These are phyloP conservation scores for Camelina sativa DNA, from an alignment of 345 rosid genomes.

Conservation along the genomic window DNA sequence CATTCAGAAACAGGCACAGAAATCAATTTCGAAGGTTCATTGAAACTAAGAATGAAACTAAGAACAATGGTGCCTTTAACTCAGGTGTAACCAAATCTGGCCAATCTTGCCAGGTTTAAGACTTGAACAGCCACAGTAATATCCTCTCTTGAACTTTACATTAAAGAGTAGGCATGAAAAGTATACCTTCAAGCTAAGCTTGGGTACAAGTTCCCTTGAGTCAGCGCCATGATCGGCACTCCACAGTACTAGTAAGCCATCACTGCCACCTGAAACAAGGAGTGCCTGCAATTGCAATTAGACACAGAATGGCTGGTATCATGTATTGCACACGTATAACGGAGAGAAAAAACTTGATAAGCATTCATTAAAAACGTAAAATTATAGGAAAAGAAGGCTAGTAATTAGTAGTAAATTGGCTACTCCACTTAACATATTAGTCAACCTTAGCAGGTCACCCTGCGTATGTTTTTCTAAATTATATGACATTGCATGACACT, in stretches of 20 bases:
- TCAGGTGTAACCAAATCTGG: conserved; percentile 15
- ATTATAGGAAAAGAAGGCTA: not conserved
- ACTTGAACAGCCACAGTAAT: conserved; percentile 15
- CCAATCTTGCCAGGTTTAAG: conserved; percentile 18
- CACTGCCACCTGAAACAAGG: conserved; percentile 97
- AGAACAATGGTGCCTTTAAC: conserved; percentile 16
- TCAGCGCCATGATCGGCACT: conserved; percentile 95
- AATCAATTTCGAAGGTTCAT: conserved; percentile 13
- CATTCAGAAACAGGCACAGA: conserved; percentile 24
- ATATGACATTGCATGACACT: conserved; percentile 3
- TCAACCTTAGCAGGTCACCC: conserved; percentile 15
- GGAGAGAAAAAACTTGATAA: conserved; percentile 15
- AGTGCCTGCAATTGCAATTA: conserved; percentile 70
- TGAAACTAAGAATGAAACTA: conserved; percentile 26
- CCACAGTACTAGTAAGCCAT: conserved; percentile 95
- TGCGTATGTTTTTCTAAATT: conserved; percentile 14
- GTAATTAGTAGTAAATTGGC: not conserved
- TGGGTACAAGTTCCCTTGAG: conserved; percentile 97
- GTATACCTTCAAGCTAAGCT: conserved; percentile 88
- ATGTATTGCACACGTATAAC: conserved; percentile 23
- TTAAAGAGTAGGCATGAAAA: conserved; percentile 28
- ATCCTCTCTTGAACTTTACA: conserved; percentile 21
- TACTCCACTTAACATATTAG: not conserved
- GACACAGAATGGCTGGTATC: conserved; percentile 28
- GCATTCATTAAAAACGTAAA: not conserved